Evolutionary conservation across 306 rosid species (phyloP).

Genomic region (Purshia tridentata): DNA sequence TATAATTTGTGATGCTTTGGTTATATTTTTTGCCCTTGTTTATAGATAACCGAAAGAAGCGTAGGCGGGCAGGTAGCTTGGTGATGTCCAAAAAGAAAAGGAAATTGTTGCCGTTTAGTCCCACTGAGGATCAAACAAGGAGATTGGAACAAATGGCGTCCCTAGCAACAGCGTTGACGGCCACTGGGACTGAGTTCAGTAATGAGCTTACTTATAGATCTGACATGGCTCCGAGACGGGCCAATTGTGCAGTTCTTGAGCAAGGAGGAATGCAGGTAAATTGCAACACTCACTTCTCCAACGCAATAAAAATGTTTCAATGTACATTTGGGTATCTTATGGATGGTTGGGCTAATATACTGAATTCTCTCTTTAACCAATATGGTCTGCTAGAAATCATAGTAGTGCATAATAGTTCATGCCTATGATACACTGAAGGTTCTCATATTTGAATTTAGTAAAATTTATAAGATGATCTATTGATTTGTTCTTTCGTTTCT

Average conservation of each 20-base stretch:
- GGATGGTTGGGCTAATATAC: background rate
- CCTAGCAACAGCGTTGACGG: constrained; percentile 78
- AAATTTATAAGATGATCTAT: background rate
- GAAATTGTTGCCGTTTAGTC: constrained; percentile 55
- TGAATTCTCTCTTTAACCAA: background rate
- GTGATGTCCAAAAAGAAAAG: constrained; percentile 67
- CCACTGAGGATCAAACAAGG: constrained; percentile 58
- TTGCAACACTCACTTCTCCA: background rate
- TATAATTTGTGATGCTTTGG: background rate
- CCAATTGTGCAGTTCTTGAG: constrained; percentile 64
- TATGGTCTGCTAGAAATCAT: background rate
- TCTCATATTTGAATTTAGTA: background rate
- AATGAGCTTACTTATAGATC: constrained; percentile 64
- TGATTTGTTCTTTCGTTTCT: too few relatives aligned
- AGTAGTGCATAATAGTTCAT: background rate
- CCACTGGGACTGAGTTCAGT: constrained; percentile 66
- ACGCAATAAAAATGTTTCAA: background rate
- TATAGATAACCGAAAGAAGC: constrained; percentile 56
- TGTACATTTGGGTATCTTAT: too few relatives aligned
- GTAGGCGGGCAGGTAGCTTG: constrained; percentile 52
- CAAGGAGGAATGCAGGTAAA: constrained; percentile 91
- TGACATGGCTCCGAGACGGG: constrained; percentile 77
- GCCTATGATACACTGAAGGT: background rate
- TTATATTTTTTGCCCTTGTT: background rate
- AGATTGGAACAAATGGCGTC: constrained; percentile 90